Conservation (phyloP, 768 basidiomycete species). For the Lactifluus hygrophoroides region DNA sequence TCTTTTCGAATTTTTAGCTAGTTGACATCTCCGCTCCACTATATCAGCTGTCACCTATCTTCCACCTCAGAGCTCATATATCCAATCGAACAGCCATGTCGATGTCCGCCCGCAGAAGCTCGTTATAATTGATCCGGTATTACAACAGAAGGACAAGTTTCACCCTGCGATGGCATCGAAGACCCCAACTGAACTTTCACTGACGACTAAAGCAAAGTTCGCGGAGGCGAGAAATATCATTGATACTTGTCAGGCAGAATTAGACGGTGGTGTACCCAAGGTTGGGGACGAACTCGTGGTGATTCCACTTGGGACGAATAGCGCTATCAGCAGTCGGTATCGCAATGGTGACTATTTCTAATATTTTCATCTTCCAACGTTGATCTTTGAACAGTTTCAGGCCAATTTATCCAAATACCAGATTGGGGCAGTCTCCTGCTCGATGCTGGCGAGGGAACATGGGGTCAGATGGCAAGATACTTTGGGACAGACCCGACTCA, state of each 20-base stretch:
- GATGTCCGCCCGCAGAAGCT: slow-evolving; percentile 21
- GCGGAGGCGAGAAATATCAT: slow-evolving; percentile 31
- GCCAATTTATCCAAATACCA: slow-evolving; percentile 72
- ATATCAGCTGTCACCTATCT: slow-evolving; percentile 19
- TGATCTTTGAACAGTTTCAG: slow-evolving; percentile 44
- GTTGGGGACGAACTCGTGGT: slow-evolving; percentile 60
- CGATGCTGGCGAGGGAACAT: slow-evolving; percentile 88
- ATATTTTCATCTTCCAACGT: neutral
- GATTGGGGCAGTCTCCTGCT: slow-evolving; percentile 66
- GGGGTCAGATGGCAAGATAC: slow-evolving; percentile 76
- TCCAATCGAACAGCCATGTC: slow-evolving; percentile 14
- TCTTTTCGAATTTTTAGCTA: neutral
- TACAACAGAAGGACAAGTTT: slow-evolving; percentile 14
- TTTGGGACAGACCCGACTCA: slow-evolving; percentile 46
- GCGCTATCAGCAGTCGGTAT: slow-evolving; percentile 76
- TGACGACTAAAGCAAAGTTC: slow-evolving; percentile 34
- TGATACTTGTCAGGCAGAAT: slow-evolving; percentile 14
- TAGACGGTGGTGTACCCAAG: neutral
- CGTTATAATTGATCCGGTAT: slow-evolving; percentile 31
- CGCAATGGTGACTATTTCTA: slow-evolving; percentile 58
- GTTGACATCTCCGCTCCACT: neutral
- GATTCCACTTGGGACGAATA: slow-evolving; percentile 81
- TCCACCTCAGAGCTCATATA: neutral
- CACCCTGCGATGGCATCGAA: slow-evolving; percentile 12
- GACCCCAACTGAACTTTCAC: slow-evolving; percentile 21